Percentiles rank a stretch among this genome's conserved stretches.
phyloP scores from a whole-genome alignment of 2,329 filamentous ascomycete genomes.

The Fusarium verrucosum region DNA sequence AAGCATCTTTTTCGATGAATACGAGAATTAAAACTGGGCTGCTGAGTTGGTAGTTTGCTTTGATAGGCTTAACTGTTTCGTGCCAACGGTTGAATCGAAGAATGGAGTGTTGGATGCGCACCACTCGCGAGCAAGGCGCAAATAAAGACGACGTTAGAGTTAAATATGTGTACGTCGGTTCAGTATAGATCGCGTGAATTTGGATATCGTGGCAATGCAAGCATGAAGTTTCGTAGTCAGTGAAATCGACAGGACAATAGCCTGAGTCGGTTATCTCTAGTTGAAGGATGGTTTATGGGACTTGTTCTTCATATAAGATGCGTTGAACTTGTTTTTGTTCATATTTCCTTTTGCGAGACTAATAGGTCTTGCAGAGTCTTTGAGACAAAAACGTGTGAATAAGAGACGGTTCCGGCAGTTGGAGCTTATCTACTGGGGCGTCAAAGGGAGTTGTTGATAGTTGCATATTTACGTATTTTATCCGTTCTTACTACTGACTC shows the following conservation, averaged over 20 bases:
- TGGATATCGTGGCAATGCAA: constrained; percentile 18
- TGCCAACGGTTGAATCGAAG: constrained; percentile 9
- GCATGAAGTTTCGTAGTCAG: neutral
- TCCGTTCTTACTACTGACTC: too few relatives aligned
- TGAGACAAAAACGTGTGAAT: constrained; percentile 14
- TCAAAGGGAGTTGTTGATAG: neutral
- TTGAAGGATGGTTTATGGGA: neutral
- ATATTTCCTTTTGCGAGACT: neutral
- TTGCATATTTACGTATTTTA: too few relatives aligned
- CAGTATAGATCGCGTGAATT: neutral
- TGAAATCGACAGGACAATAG: neutral
- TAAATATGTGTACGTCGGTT: neutral
- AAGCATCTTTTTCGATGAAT: neutral
- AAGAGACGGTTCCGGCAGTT: constrained; percentile 3
- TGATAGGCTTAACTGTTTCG: constrained; percentile 1
- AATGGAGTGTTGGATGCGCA: constrained; percentile 10
- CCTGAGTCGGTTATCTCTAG: neutral
- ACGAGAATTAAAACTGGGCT: neutral
- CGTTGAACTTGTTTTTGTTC: neutral
- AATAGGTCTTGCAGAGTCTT: neutral
- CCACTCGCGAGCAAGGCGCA: neutral
- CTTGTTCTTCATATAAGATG: neutral
- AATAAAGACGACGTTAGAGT: neutral
- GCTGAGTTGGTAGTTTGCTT: neutral
- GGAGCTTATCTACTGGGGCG: neutral